Evolutionary conservation across 2,329 filamentous ascomycete genomes (phyloP).

Genomic region (Myriangium duriaei): DNA sequence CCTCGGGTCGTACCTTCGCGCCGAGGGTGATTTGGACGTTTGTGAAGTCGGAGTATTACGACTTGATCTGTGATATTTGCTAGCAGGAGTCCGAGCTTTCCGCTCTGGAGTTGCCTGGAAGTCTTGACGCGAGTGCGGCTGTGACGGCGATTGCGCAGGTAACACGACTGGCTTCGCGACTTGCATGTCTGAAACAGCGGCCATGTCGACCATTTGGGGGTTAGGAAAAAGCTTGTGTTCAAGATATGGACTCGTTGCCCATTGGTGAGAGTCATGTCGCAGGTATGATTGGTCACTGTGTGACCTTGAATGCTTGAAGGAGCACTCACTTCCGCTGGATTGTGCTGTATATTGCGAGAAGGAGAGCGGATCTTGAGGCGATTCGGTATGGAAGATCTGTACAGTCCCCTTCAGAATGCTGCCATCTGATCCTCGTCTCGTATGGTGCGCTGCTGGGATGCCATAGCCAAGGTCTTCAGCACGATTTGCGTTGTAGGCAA

Average conservation of each 20-base stretch:
- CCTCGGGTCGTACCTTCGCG: slow-evolving; percentile 3
- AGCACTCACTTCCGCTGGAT: slow-evolving; percentile 4
- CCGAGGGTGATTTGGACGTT: slow-evolving; percentile 1
- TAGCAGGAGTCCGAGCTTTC: slow-evolving; percentile 3
- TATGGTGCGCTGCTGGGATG: slow-evolving; percentile 13
- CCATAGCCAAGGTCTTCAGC: slow-evolving; percentile 46
- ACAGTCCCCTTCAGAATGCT: slow-evolving; percentile 30
- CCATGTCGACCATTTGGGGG: no score
- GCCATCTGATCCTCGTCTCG: slow-evolving; percentile 58
- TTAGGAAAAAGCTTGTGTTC: not conserved
- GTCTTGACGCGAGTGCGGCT: not conserved
- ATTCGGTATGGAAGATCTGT: slow-evolving; percentile 23
- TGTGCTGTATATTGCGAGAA: not conserved
- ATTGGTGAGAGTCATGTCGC: slow-evolving; percentile 7
- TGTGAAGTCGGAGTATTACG: not conserved
- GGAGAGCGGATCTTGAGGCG: not conserved
- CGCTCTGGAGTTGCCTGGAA: not conserved
- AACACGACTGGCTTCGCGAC: slow-evolving; percentile 1
- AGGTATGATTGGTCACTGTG: slow-evolving; percentile 6
- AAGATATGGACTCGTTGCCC: not conserved
- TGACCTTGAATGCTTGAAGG: slow-evolving; percentile 6
- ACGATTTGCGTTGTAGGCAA: slow-evolving; percentile 48
- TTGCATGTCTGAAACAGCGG: not conserved
- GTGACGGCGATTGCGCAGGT: not conserved
- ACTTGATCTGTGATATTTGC: slow-evolving; percentile 3